Conservation (phyloP, 805 yeast genomes). For the Metschnikowia anglica region DNA sequence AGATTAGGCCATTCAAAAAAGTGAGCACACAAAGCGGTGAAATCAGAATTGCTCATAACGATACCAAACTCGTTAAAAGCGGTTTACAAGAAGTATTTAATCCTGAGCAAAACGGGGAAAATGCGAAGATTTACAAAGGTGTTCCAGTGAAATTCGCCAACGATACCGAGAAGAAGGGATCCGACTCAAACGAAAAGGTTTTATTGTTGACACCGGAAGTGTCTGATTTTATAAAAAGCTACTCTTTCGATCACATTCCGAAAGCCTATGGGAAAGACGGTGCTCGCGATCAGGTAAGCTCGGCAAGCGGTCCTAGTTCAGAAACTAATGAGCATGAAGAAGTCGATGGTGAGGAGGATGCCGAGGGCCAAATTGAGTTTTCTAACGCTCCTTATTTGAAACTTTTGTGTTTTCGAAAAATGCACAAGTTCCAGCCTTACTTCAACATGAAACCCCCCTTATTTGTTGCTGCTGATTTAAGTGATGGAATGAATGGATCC, state of each 20-base stretch:
- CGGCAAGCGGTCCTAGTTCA: neutral
- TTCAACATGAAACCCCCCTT: conserved; percentile 55
- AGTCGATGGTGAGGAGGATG: conserved; percentile 8
- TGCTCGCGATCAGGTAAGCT: neutral
- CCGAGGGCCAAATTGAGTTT: conserved; percentile 14
- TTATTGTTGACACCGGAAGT: conserved; percentile 29
- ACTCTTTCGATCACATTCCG: conserved; percentile 36
- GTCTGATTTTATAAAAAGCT: conserved; percentile 30
- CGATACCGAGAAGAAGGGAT: conserved; percentile 9
- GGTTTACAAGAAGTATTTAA: conserved; percentile 21
- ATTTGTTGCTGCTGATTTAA: conserved; percentile 66
- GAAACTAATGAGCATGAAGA: neutral
- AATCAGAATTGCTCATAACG: conserved; percentile 48
- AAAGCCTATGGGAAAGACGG: conserved; percentile 2
- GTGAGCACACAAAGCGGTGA: conserved; percentile 56
- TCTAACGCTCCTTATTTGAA: conserved; percentile 51
- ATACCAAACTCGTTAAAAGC: conserved; percentile 9
- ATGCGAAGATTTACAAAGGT: conserved; percentile 21
- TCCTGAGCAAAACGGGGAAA: conserved; percentile 33
- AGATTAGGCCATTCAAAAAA: conserved; percentile 46
- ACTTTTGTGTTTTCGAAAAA: conserved; percentile 64
- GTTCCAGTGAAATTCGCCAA: conserved; percentile 15
- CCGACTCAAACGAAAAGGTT: conserved; percentile 15
- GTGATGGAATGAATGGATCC: conserved; percentile 33
- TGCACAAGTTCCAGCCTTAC: conserved; percentile 45